Evolutionary conservation across 371 early-diverging fungal genomes (phyloP), one percentile per base, ranked within the genome.

Genomic region (Mortierella sp.): DNA sequence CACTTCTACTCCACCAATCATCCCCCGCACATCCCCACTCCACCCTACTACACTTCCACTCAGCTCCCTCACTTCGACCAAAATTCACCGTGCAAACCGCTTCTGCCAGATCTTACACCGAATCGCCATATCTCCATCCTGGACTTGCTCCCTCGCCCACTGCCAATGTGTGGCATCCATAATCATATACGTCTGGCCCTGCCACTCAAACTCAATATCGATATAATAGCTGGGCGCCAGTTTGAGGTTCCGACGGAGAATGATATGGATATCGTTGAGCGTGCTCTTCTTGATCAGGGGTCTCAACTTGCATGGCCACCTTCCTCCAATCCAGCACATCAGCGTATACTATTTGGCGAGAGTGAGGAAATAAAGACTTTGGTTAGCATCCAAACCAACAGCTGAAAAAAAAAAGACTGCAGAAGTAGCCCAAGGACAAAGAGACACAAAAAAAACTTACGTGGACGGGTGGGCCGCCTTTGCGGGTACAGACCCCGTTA

Each of bases 301-400:
- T 12, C 75, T 51, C 58, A 79, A 58, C 44, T 71, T 74, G 48
- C 79, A 79, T 21, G 79, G 79, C 75, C 79, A 79, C 14, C 75
- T 70, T 27, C 79, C 79, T 55, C 75, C 79, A 35, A 79, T 75
- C 79, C 75, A 79, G 58, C 79, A 79, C 79, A 74, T 79, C 24
- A 79, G 49, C 10, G 79, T 79, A 54, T 74, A 79, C 79, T 79
- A 73, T 10, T 21, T n/a, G 4, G 12, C 70, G 6, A 12, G 44
- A 27, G 16, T 60, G 24, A 29, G 24, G 29, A 35, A 56, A 2
- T 35, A 21, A 35, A 46, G 35, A n/a, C 8, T 14, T 12, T 46
- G 46, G 46, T 8, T n/a, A 55, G n/a, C 35, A 44, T 16, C 12
- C 10, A 74, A 43, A 46, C 10, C 0, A 46, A 12, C 10, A 44